A percentile compares a stretch with the other conserved stretches of the same genome.
These are phyloP conservation scores for Rhododendron henanense DNA, from an alignment of 148 eudicot species.

Conservation along the genomic window DNA sequence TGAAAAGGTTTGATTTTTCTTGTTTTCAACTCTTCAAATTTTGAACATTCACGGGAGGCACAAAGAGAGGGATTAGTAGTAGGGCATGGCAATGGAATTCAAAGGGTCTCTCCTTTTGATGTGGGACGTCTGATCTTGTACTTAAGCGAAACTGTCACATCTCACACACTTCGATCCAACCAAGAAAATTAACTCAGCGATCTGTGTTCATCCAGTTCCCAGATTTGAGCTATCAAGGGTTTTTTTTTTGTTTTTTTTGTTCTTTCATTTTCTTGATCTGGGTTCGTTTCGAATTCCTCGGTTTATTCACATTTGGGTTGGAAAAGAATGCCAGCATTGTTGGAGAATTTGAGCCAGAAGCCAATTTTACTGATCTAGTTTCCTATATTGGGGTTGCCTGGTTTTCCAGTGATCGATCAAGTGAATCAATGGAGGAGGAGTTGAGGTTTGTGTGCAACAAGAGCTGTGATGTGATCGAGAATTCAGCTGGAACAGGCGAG, in stretches of 20 bases:
- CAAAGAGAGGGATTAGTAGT: background rate
- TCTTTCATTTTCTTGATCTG: conserved; percentile 11
- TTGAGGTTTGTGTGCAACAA: conserved; percentile 63
- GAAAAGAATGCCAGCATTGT: conserved; percentile 9
- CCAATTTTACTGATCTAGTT: conserved; percentile 15
- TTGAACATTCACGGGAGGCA: background rate
- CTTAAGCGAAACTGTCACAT: conserved; percentile 48
- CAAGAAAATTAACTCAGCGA: conserved; percentile 32
- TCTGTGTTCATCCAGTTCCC: conserved; percentile 41
- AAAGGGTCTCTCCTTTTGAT: conserved; percentile 28
- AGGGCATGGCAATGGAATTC: conserved; percentile 29
- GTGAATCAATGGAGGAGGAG: conserved; percentile 37
- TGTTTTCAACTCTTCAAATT: conserved; percentile 4
- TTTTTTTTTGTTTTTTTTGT: background rate
- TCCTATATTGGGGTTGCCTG: conserved; percentile 3
- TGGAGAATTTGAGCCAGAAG: conserved; percentile 5
- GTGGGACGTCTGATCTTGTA: conserved; percentile 47
- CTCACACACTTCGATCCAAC: conserved; percentile 29
- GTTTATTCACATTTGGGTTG: conserved; percentile 3
- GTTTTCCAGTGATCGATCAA: conserved; percentile 2
- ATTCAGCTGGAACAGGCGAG: conserved; percentile 41
- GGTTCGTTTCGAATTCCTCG: background rate
- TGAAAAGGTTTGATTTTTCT: conserved; percentile 6
- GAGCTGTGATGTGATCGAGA: conserved; percentile 74
- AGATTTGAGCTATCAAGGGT: conserved; percentile 33